Evolutionary conservation across 2,329 filamentous ascomycete genomes (phyloP).

Genomic region (Fusarium camptoceras): DNA sequence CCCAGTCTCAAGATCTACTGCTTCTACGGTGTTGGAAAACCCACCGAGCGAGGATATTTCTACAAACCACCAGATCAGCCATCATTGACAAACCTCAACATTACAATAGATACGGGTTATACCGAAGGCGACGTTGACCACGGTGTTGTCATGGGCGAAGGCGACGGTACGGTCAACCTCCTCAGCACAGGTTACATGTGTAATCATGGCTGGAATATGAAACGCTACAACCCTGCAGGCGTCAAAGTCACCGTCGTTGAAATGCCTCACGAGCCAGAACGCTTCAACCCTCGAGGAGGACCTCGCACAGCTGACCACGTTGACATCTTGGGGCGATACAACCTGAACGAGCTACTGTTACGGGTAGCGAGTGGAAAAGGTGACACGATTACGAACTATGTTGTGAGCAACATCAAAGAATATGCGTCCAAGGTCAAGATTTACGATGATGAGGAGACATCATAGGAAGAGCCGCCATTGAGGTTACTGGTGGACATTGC

Average conservation of each 20-base stretch:
- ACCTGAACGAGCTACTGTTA: conserved; percentile 90
- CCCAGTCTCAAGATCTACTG: conserved; percentile 95
- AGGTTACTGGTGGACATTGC: background rate
- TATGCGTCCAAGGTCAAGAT: conserved; percentile 89
- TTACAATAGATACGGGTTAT: conserved; percentile 76
- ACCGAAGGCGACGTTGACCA: conserved; percentile 76
- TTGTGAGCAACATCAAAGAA: conserved; percentile 83
- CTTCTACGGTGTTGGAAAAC: conserved; percentile 96
- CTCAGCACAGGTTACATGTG: conserved; percentile 97
- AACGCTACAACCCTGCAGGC: conserved; percentile 90
- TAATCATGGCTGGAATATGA: conserved; percentile 91
- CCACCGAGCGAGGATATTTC: conserved; percentile 92
- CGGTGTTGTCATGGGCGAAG: conserved; percentile 94
- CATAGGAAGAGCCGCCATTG: conserved; percentile 34
- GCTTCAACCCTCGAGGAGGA: conserved; percentile 84
- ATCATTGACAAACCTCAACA: conserved; percentile 73
- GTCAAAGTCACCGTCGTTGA: conserved; percentile 87
- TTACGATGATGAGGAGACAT: conserved; percentile 68
- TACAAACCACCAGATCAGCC: conserved; percentile 79
- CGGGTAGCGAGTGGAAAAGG: conserved; percentile 88
- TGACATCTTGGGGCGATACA: conserved; percentile 90
- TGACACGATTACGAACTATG: conserved; percentile 78
- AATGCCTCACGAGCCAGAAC: conserved; percentile 96
- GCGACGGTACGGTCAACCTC: conserved; percentile 95
- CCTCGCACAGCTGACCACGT: conserved; percentile 88